Base-by-base conservation (phyloP, 345 rosid species). In the Diplotaxis tenuifolia region DNA sequence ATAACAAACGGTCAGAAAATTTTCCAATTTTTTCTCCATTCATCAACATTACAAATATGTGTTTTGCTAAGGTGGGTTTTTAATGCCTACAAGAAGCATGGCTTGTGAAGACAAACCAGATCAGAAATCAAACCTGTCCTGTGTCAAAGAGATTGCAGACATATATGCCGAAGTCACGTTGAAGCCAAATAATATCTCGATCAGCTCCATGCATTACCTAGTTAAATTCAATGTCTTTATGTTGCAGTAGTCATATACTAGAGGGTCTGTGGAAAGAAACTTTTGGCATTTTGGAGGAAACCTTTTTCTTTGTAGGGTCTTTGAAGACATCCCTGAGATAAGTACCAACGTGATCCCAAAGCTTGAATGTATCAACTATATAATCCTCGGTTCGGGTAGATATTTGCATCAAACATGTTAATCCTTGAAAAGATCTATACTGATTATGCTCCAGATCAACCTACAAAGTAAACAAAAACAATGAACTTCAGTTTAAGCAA, bases 141-240 rank as follows among this genome's bases (percentile, higher is more conserved):
- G 99, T 87, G 77, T 95, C 99, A 83, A 95, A 95, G 80, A 95
- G 81, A 78, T 95, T 95, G 89, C 99, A 89, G 20, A 92, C 66
- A 74, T 95, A 92, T 82, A 95, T 92, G 84, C 97, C 96, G 68
- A 95, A 95, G 82, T 92, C 99, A 71, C 92, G 84, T 74, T 95
- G 99, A 83, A 95, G 97, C 96, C 99, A 95, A 19, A 87, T 36
- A 55, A 95, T 82, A 84, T 95, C 99, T 19, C 86, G 87, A 84
- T 95, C 96, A 73, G 99, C 93, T 81, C 99, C 99, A 86, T 95
- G 99, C 96, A 95, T 81, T 61, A 92, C 97, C 99, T 95, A 79
- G 31, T 79, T 58, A 78, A 72, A 78, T 68, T 62, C 22, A 55
- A 71, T 60, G 32, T 68, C 67, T 78, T 80, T 70, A 75, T 54